Conservation (phyloP, 352 stramenopile genomes). For the Phytophthora rubi region DNA sequence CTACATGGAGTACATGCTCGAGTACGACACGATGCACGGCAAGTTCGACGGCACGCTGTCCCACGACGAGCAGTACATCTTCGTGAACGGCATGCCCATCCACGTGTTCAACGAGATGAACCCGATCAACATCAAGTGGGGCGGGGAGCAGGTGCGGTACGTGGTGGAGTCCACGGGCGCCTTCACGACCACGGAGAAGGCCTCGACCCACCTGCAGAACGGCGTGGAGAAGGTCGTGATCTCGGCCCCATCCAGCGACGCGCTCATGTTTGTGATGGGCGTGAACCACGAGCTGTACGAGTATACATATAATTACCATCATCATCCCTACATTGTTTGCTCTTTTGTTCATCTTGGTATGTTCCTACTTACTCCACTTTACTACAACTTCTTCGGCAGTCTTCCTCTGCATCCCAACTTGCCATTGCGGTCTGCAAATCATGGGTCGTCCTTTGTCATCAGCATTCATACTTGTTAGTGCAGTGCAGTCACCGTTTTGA, state of each 20-base stretch:
- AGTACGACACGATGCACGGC: conserved; percentile 94
- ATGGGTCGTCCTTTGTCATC: too few species aligned
- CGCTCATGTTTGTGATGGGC: conserved; percentile 98
- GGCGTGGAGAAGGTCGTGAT: conserved; percentile 42
- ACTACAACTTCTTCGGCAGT: too few species aligned
- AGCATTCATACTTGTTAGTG: too few species aligned
- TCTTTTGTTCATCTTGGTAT: too few species aligned
- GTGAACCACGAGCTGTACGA: conserved; percentile 98
- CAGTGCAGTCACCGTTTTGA: too few species aligned
- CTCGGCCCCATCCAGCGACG: conserved; percentile 95
- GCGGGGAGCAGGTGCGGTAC: conserved; percentile 91
- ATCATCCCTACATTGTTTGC: too few species aligned
- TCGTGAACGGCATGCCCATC: conserved; percentile 94
- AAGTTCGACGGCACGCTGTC: conserved; percentile 87
- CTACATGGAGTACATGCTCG: conserved; percentile 97
- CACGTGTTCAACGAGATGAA: conserved; percentile 95
- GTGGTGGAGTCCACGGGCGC: conserved; percentile 92
- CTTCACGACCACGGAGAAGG: conserved; percentile 91
- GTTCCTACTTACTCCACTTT: too few species aligned
- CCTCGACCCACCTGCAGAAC: conserved; percentile 92
- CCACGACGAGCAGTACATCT: conserved; percentile 88
- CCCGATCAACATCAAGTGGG: conserved; percentile 95
- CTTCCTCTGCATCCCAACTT: too few species aligned
- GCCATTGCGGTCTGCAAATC: too few species aligned
- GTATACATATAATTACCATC: too few species aligned